These are phyloP conservation scores for Naematelia encephala DNA, from an alignment of 768 basidiomycete species.

Conservation along the genomic window DNA sequence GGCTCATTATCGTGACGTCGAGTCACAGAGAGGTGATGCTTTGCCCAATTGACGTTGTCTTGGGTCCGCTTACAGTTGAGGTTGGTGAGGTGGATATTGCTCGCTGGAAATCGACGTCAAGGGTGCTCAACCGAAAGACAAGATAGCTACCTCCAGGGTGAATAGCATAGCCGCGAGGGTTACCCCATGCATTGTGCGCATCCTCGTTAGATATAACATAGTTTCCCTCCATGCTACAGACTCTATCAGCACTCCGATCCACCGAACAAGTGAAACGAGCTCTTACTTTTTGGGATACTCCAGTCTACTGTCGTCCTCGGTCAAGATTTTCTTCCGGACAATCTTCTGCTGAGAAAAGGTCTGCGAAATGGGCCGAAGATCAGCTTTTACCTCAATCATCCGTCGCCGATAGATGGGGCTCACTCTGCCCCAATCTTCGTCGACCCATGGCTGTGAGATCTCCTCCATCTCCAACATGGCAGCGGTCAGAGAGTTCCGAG, in stretches of 20 bases:
- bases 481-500: conserved; percentile 59
- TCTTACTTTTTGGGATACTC: conserved; percentile 57
- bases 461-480: conserved; percentile 58
- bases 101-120: neutral
- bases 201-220: conserved; percentile 61
- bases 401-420: neutral
- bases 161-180: conserved; percentile 61
- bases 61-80: conserved; percentile 61
- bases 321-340: conserved; percentile 8
- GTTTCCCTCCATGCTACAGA: conserved; percentile 54
- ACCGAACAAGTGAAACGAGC: neutral
- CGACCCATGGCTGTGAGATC: conserved; percentile 59
- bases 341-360: conserved; percentile 18
- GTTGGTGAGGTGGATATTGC: conserved; percentile 54
- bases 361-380: neutral
- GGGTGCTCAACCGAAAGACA: neutral
- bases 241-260: neutral
- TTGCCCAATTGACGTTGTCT: conserved; percentile 66
- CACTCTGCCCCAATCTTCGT: conserved; percentile 44
- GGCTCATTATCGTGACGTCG: conserved; percentile 63
- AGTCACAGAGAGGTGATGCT: conserved; percentile 62
- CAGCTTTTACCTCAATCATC: neutral
- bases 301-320: conserved; percentile 50
- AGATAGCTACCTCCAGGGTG: conserved; percentile 56
- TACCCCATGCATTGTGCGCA: conserved; percentile 59